Evolutionary conservation across 371 early-diverging fungal genomes (phyloP).

Genomic region (Mucor lusitanicus): DNA sequence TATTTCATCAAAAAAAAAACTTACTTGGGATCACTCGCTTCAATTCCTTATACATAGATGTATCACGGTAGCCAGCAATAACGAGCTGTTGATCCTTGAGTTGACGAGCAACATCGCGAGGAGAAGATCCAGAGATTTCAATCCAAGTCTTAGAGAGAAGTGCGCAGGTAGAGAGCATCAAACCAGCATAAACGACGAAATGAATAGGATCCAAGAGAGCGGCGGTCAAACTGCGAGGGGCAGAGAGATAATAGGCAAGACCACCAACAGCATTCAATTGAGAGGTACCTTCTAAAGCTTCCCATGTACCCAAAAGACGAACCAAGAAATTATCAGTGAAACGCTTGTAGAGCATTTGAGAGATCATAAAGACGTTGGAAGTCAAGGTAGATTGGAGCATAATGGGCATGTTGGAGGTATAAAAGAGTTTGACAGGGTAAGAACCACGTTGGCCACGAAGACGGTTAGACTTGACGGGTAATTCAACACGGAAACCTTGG

Average conservation of each 20-base stretch:
- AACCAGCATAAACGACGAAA: conserved; percentile 90
- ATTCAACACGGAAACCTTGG: conserved; percentile 99
- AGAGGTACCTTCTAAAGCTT: conserved; percentile 86
- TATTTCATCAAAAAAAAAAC: neutral
- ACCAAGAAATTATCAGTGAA: conserved; percentile 97
- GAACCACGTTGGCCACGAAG: conserved; percentile 97
- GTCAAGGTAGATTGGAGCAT: conserved; percentile 99
- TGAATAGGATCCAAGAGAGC: conserved; percentile 95
- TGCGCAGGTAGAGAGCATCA: conserved; percentile 97
- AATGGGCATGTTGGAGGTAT: conserved; percentile 99
- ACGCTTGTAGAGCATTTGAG: conserved; percentile 96
- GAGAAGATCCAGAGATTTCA: conserved; percentile 97
- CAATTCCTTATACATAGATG: conserved; percentile 97
- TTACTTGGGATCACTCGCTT: conserved; percentile 94
- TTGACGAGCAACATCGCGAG: conserved; percentile 97
- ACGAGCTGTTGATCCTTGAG: conserved; percentile 98
- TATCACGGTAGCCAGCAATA: conserved; percentile 96
- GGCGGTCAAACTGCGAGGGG: conserved; percentile 90
- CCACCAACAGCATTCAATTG: conserved; percentile 96
- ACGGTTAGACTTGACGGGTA: conserved; percentile 97
- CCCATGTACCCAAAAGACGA: conserved; percentile 98
- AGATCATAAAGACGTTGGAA: conserved; percentile 96
- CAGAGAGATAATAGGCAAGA: conserved; percentile 98
- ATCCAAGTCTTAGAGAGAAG: conserved; percentile 99
- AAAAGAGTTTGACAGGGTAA: conserved; percentile 99